phyloP scores from a whole-genome alignment of 306 rosid genomes.

The Cyamopsis tetragonoloba region DNA sequence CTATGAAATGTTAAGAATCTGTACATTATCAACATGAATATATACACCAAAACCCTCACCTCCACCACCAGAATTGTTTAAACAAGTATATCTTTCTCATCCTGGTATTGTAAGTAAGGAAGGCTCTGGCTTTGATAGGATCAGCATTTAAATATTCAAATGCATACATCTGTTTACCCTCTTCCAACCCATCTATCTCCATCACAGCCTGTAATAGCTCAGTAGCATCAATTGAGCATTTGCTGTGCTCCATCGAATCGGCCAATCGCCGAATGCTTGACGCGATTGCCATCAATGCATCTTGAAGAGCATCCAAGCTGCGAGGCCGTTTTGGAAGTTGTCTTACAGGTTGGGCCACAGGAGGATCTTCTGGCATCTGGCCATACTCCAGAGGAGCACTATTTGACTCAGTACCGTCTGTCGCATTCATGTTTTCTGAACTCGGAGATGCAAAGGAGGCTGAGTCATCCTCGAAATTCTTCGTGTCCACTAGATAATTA shows the following conservation, averaged over 20 bases:
- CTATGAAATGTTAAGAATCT: neutral
- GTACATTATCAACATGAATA: neutral
- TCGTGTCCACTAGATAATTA: conserved; percentile 34
- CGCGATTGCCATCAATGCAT: conserved; percentile 64
- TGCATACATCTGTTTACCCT: conserved; percentile 75
- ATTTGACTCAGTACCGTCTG: conserved; percentile 68
- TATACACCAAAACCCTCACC: conserved; percentile 22
- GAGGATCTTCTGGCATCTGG: conserved; percentile 64
- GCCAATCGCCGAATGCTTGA: conserved; percentile 67
- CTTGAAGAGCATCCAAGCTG: conserved; percentile 57
- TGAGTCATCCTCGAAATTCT: conserved; percentile 56
- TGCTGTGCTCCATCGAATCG: conserved; percentile 60
- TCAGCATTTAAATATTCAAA: conserved; percentile 74
- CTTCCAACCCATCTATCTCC: conserved; percentile 82
- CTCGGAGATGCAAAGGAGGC: conserved; percentile 64
- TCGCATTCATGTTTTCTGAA: conserved; percentile 55
- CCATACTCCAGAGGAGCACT: conserved; percentile 52
- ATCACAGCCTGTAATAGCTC: conserved; percentile 71
- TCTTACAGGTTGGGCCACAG: conserved; percentile 41
- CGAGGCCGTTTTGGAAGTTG: conserved; percentile 58
- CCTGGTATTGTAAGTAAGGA: conserved; percentile 58
- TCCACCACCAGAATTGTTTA: conserved; percentile 81
- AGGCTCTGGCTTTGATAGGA: conserved; percentile 74
- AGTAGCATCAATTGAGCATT: conserved; percentile 46
- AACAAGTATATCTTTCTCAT: conserved; percentile 69